These are phyloP conservation scores for Cercospora brassicicola DNA, from an alignment of 2,329 filamentous ascomycete genomes.

Conservation along the genomic window DNA sequence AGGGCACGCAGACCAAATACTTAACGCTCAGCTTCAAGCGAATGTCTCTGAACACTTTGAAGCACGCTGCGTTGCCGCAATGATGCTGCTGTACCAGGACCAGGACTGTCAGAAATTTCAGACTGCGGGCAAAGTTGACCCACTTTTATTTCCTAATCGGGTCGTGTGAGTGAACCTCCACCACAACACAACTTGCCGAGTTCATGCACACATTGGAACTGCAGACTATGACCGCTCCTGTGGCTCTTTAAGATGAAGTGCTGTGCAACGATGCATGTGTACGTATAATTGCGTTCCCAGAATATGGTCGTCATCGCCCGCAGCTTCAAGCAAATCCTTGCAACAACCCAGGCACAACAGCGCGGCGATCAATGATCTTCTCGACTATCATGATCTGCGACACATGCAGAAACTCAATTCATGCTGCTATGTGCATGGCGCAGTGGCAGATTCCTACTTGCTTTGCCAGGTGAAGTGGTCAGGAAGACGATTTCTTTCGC, in stretches of 20 bases:
- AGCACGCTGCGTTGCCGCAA: no score
- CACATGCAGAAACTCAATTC: background rate
- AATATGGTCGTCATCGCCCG: background rate
- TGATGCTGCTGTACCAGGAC: no score
- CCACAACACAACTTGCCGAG: background rate
- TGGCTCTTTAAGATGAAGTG: background rate
- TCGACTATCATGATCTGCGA: background rate
- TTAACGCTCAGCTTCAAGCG: no score
- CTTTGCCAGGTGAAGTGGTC: background rate
- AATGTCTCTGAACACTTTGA: no score
- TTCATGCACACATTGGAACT: background rate
- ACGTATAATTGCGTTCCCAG: background rate
- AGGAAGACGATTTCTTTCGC: background rate
- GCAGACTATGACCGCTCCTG: background rate
- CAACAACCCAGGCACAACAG: background rate
- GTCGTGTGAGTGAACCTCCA: background rate
- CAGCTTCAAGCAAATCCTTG: background rate
- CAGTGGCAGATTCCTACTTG: background rate
- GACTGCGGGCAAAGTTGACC: background rate
- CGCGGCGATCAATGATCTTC: background rate
- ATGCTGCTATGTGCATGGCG: background rate
- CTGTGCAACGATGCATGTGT: background rate
- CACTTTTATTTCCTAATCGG: background rate
- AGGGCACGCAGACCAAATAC: no score
- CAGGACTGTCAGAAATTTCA: no score